phyloP scores from a whole-genome alignment of 2,329 filamentous ascomycete species.

The Trichoderma pleuroti region DNA sequence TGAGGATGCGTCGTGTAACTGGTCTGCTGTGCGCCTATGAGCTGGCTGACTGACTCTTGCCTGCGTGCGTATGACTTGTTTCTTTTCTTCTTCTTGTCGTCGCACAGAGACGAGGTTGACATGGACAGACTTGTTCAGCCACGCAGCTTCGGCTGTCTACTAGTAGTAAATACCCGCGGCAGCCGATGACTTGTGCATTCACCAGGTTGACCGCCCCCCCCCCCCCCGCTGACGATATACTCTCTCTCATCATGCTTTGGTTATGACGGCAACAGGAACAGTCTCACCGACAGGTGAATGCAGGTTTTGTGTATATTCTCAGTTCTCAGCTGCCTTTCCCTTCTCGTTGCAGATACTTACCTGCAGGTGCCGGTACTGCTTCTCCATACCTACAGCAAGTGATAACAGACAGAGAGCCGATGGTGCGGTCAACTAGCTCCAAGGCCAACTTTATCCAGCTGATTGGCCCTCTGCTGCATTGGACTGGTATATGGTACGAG shows the following conservation, averaged over 20 bases:
- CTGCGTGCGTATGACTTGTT: constrained; percentile 10
- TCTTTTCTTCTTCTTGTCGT: background rate
- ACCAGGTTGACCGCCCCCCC: background rate
- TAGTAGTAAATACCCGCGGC: no score
- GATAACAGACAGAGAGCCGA: background rate
- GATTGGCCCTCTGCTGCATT: background rate
- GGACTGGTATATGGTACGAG: background rate
- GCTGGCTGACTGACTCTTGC: constrained; percentile 9
- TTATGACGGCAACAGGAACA: background rate
- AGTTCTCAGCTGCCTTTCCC: background rate
- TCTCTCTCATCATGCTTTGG: background rate
- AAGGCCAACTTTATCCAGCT: background rate
- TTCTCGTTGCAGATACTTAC: background rate
- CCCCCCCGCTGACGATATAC: background rate
- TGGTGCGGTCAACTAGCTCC: background rate
- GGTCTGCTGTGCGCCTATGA: constrained; percentile 1
- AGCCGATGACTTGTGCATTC: background rate
- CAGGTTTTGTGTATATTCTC: background rate
- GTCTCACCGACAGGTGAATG: background rate
- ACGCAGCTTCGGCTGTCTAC: background rate
- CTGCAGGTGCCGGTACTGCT: background rate
- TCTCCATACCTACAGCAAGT: background rate
- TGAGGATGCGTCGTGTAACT: background rate
- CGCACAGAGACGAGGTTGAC: background rate
- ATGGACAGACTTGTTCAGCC: background rate